phyloP scores from a whole-genome alignment of 768 basidiomycete species.

The Lentinula lateritia region DNA sequence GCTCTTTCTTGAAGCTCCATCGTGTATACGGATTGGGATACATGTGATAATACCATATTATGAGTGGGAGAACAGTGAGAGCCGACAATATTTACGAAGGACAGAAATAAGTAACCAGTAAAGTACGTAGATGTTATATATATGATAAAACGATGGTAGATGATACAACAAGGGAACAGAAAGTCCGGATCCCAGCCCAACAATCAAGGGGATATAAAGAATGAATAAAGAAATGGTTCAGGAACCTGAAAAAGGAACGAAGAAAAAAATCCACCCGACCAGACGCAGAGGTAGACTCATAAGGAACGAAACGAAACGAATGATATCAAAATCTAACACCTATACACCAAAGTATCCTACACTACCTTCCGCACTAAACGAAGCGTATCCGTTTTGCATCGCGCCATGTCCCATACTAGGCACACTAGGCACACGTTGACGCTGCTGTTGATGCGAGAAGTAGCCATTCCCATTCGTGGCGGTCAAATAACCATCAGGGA shows the following conservation, averaged over 20 bases:
- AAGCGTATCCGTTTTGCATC: constrained; percentile 75
- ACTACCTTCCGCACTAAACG: not conserved
- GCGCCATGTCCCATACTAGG: constrained; percentile 62
- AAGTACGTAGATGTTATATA: constrained; percentile 10
- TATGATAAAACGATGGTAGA: constrained; percentile 94
- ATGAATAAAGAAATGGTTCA: too few relatives aligned
- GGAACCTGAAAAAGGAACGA: too few relatives aligned
- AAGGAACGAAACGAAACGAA: too few relatives aligned
- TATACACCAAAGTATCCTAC: not conserved
- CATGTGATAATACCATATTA: too few relatives aligned
- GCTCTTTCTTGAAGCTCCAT: too few relatives aligned
- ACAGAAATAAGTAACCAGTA: not conserved
- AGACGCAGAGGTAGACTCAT: too few relatives aligned
- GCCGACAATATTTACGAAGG: not conserved
- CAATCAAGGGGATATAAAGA: too few relatives aligned
- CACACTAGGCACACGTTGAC: constrained; percentile 37
- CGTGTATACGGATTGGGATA: too few relatives aligned
- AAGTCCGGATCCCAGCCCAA: too few relatives aligned
- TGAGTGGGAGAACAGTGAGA: too few relatives aligned
- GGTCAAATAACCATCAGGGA: constrained; percentile 25
- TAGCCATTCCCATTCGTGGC: constrained; percentile 45
- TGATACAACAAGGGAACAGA: constrained; percentile 49
- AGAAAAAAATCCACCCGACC: too few relatives aligned
- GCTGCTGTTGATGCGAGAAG: constrained; percentile 14
- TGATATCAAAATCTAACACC: not conserved